Conservation (phyloP, 2,329 filamentous ascomycete genomes). For the Paracamarosporium sp. region DNA sequence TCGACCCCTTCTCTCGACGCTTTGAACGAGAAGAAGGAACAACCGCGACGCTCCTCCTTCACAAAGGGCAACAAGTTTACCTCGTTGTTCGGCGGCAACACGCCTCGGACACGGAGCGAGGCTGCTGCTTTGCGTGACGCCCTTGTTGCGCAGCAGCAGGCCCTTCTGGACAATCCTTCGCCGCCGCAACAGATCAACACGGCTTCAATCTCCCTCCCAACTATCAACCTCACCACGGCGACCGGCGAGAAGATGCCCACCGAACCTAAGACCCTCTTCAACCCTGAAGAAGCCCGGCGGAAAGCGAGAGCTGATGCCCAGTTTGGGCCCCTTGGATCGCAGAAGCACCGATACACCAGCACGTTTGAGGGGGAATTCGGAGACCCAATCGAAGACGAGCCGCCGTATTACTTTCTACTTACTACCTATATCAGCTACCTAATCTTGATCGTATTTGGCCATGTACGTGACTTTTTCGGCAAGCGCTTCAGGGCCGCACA, state of each 20-base stretch:
- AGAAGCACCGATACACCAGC: conserved; percentile 87
- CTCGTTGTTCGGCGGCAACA: conserved; percentile 82
- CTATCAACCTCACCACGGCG: conserved; percentile 89
- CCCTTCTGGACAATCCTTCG: conserved; percentile 69
- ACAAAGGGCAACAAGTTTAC: conserved; percentile 74
- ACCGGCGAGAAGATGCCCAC: conserved; percentile 76
- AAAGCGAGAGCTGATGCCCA: conserved; percentile 84
- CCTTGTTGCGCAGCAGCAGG: conserved; percentile 63
- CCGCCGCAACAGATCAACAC: conserved; percentile 71
- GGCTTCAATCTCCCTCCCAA: conserved; percentile 80
- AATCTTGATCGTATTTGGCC: conserved; percentile 92
- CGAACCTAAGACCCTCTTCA: conserved; percentile 82
- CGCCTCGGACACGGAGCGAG: conserved; percentile 73
- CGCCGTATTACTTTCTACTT: conserved; percentile 94
- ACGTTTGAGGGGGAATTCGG: conserved; percentile 83
- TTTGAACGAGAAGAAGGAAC: conserved; percentile 62
- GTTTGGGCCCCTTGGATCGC: conserved; percentile 83
- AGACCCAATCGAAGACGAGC: conserved; percentile 89
- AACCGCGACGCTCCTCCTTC: conserved; percentile 55
- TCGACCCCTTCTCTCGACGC: conserved; percentile 58
- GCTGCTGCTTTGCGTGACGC: conserved; percentile 72
- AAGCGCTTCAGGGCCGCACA: conserved; percentile 90
- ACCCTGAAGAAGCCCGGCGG: conserved; percentile 79
- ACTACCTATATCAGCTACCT: conserved; percentile 99
- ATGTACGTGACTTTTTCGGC: conserved; percentile 96